Percentiles rank a stretch among this genome's conserved stretches.
phyloP scores from a whole-genome alignment of 2,329 filamentous ascomycete species.

The Penicillium sp. region DNA sequence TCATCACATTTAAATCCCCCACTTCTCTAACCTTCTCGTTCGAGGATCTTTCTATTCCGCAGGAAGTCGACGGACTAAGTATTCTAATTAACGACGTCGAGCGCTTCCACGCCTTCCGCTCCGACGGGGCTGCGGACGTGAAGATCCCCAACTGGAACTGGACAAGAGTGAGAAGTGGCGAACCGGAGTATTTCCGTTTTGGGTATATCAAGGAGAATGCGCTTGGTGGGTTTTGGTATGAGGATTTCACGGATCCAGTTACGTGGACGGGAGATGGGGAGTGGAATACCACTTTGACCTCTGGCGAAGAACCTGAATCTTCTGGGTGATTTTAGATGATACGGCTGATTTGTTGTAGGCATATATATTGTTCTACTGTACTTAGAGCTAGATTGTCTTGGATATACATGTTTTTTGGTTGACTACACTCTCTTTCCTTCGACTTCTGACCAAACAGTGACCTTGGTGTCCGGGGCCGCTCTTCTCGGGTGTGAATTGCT shows the following conservation, averaged over 20 bases:
- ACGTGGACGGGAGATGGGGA: constrained; percentile 38
- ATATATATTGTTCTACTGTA: no score
- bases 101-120: constrained; percentile 57
- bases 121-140: constrained; percentile 38
- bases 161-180: constrained; percentile 35
- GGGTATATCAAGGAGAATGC: constrained; percentile 44
- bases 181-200: constrained; percentile 50
- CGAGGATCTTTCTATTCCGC: constrained; percentile 26
- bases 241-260: constrained; percentile 45
- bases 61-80: constrained; percentile 57
- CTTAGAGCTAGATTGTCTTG: no score
- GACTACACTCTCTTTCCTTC: no score
- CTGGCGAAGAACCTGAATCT: no score
- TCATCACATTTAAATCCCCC: constrained; percentile 19
- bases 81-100: constrained; percentile 68
- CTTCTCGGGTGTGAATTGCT: no score
- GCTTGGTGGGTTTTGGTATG: constrained; percentile 45
- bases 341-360: no score
- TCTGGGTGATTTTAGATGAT: not conserved
- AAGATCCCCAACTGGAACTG: constrained; percentile 43
- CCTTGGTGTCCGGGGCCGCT: no score
- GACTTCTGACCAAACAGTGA: no score
- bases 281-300: constrained; percentile 18
- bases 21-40: constrained; percentile 45
- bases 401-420: no score